Conservation (phyloP, 495 filamentous ascomycete species). For the Niebla homalea region DNA sequence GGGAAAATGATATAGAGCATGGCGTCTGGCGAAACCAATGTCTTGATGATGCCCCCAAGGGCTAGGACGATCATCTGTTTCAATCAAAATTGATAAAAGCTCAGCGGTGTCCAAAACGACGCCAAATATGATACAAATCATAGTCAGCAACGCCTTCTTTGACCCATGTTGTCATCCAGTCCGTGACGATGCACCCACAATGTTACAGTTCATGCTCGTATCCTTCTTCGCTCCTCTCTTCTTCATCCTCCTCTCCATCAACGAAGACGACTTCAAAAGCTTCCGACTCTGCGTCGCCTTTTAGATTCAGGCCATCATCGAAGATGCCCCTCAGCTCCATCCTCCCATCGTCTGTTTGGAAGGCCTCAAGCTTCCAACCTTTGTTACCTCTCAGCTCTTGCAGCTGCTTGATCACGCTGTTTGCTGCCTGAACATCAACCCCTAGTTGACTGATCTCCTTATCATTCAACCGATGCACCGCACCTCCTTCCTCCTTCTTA, state of each 20-base stretch:
- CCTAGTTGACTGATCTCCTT: conserved; percentile 56
- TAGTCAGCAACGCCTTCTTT: no score
- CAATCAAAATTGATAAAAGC: no score
- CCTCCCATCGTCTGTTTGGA: conserved; percentile 30
- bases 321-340: conserved; percentile 36
- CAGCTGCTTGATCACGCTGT: conserved; percentile 46
- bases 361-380: conserved; percentile 36
- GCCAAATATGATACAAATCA: no score
- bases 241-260: conserved; percentile 11
- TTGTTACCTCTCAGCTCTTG: conserved; percentile 30
- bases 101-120: no score
- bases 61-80: neutral
- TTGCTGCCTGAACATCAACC: conserved; percentile 53
- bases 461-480: conserved; percentile 37
- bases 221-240: conserved; percentile 21
- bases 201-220: conserved; percentile 41
- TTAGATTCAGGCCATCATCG: conserved; percentile 12
- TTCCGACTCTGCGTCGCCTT: conserved; percentile 24
- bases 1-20: neutral
- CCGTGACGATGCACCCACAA: neutral
- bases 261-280: conserved; percentile 1
- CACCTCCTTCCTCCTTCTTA: conserved; percentile 36
- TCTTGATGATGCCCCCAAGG: neutral
- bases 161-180: neutral
- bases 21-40: neutral